Evolutionary conservation across 2,329 filamentous ascomycete genomes (phyloP).

Genomic region (Cercospora sp.): DNA sequence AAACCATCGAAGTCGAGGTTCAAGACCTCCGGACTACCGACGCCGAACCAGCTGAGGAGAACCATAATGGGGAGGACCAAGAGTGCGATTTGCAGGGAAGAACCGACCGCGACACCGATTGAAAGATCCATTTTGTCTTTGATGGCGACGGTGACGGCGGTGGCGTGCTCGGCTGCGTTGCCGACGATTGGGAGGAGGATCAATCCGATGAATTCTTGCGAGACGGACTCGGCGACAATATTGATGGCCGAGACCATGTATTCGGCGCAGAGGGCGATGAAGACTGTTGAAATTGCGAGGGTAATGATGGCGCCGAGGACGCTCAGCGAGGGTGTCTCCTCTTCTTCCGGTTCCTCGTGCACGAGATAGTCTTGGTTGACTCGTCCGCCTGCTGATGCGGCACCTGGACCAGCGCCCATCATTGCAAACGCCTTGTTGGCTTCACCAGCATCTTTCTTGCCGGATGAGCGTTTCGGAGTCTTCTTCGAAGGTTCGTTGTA

Average conservation of each 20-base stretch:
- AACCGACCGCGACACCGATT: slow-evolving; percentile 66
- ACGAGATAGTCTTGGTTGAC: slow-evolving; percentile 51
- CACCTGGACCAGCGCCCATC: slow-evolving; percentile 55
- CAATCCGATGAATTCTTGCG: slow-evolving; percentile 62
- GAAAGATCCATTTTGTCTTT: slow-evolving; percentile 70
- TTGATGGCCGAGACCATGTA: slow-evolving; percentile 64
- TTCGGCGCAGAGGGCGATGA: slow-evolving; percentile 76
- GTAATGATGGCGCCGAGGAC: slow-evolving; percentile 71
- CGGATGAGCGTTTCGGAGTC: slow-evolving; percentile 58
- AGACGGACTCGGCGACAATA: slow-evolving; percentile 54
- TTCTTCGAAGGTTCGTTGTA: slow-evolving; percentile 82
- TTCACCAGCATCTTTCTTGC: slow-evolving; percentile 53
- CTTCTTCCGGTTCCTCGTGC: slow-evolving; percentile 56
- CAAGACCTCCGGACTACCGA: slow-evolving; percentile 55
- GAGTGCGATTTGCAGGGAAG: slow-evolving; percentile 65
- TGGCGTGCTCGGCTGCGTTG: slow-evolving; percentile 66
- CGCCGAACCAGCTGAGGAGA: slow-evolving; percentile 62
- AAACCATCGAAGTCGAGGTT: slow-evolving; percentile 84
- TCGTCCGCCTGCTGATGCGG: slow-evolving; percentile 53
- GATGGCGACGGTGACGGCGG: slow-evolving; percentile 59
- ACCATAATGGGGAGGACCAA: slow-evolving; percentile 62
- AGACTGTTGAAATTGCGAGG: slow-evolving; percentile 69
- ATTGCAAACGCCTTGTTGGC: slow-evolving; percentile 52
- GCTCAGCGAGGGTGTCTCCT: slow-evolving; percentile 72
- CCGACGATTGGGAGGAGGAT: slow-evolving; percentile 66